Percentiles rank a stretch among this genome's conserved stretches.
Evolutionary conservation across 2,329 filamentous ascomycete genomes (phyloP).

Genomic region (Cercospora berteroae): DNA sequence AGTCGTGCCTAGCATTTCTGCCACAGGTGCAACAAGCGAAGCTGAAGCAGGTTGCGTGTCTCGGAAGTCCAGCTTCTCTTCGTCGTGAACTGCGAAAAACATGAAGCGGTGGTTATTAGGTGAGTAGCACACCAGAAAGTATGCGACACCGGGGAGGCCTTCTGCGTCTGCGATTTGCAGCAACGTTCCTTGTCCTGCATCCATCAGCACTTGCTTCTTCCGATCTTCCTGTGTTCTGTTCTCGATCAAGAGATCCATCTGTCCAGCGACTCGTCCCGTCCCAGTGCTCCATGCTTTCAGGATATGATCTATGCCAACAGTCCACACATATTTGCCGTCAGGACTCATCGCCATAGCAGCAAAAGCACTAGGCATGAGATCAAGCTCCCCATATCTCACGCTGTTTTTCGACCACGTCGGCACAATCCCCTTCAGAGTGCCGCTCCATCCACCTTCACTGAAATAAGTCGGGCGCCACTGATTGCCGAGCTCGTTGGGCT

Average conservation of each 20-base stretch:
- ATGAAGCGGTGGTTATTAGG: slow-evolving; percentile 91
- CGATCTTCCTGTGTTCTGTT: slow-evolving; percentile 41
- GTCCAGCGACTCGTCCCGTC: slow-evolving; percentile 73
- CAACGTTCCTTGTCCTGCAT: slow-evolving; percentile 73
- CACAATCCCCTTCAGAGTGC: slow-evolving; percentile 62
- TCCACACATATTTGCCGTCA: slow-evolving; percentile 61
- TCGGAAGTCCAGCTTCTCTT: slow-evolving; percentile 14
- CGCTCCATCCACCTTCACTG: slow-evolving; percentile 66
- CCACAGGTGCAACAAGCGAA: slow-evolving; percentile 60
- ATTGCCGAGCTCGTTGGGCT: slow-evolving; percentile 52
- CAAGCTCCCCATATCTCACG: slow-evolving; percentile 61
- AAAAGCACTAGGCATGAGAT: slow-evolving; percentile 66
- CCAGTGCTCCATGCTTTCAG: slow-evolving; percentile 85
- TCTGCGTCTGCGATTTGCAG: slow-evolving; percentile 61
- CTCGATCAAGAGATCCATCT: slow-evolving; percentile 73
- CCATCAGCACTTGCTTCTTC: slow-evolving; percentile 60
- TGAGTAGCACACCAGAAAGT: slow-evolving; percentile 77
- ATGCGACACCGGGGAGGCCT: slow-evolving; percentile 35
- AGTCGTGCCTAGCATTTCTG: slow-evolving; percentile 51
- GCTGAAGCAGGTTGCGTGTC: slow-evolving; percentile 57
- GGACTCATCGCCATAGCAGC: slow-evolving; percentile 56
- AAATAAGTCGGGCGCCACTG: slow-evolving; percentile 71
- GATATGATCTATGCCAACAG: slow-evolving; percentile 83
- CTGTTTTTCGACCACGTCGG: slow-evolving; percentile 62
- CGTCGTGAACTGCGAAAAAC: slow-evolving; percentile 72